Conservation (phyloP, 371 early-diverging fungal species). For the Dentiscutata heterogama region DNA sequence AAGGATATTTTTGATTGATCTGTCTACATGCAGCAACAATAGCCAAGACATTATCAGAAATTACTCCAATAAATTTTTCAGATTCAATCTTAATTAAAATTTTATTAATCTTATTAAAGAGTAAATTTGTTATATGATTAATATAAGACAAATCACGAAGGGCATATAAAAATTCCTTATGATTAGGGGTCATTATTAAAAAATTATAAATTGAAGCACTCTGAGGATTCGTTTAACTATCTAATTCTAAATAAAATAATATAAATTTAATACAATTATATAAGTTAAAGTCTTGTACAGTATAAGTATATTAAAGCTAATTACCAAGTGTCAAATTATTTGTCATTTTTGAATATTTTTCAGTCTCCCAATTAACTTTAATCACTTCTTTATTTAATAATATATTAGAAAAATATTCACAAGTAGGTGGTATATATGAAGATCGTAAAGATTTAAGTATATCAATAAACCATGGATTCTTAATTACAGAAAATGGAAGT, state of each 20-base stretch:
- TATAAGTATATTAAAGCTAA: no score
- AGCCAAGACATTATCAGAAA: background rate
- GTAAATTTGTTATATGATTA: background rate
- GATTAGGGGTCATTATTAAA: constrained; percentile 10
- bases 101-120: background rate
- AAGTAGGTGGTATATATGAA: background rate
- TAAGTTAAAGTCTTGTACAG: no score
- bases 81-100: background rate
- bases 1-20: background rate
- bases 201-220: constrained; percentile 34
- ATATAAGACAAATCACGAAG: constrained; percentile 3
- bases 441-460: background rate
- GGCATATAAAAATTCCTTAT: background rate
- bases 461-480: background rate
- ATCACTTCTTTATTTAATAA: background rate
- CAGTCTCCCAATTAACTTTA: background rate
- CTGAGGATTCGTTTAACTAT: constrained; percentile 8
- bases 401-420: background rate
- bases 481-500: background rate
- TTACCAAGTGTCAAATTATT: no score
- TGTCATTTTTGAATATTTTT: no score
- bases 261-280: no score
- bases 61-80: background rate
- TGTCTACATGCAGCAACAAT: background rate
- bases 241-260: background rate